Percentiles rank a stretch among this genome's conserved stretches.
phyloP scores from a whole-genome alignment of 768 basidiomycete genomes.

The Mycena epipterygia region DNA sequence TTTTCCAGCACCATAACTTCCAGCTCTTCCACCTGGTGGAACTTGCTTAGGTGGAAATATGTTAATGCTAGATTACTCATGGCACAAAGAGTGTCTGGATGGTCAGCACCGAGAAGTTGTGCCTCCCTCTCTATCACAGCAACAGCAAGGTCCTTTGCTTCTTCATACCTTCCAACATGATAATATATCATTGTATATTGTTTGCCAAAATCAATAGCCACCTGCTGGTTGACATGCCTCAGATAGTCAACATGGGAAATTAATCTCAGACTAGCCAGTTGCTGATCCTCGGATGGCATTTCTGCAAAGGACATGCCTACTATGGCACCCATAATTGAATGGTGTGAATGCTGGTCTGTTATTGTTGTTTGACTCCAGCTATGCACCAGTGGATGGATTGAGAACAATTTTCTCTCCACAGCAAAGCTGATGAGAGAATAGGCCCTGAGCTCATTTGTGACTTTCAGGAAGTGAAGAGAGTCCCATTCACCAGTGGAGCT shows the following conservation, averaged over 20 bases:
- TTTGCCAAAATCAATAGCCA: background rate
- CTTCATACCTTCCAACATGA: background rate
- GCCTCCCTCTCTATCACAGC: background rate
- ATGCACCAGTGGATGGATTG: constrained; percentile 22
- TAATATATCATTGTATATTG: background rate
- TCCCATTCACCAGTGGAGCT: background rate
- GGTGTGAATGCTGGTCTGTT: background rate
- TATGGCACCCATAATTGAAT: background rate
- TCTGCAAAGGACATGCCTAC: constrained; percentile 8
- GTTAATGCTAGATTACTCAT: background rate
- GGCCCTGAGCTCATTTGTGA: constrained; percentile 7
- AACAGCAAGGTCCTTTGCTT: background rate
- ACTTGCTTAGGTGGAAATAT: background rate
- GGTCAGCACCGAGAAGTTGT: background rate
- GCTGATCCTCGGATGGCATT: background rate
- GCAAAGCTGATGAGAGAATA: constrained; percentile 17
- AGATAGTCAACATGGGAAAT: background rate
- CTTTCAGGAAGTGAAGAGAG: background rate
- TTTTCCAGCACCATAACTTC: background rate
- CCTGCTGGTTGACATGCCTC: background rate
- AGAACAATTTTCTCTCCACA: background rate
- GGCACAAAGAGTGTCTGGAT: constrained; percentile 1
- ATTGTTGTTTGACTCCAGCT: constrained; percentile 1
- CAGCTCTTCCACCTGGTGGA: background rate
- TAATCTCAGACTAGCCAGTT: background rate